Conservation (phyloP, 2,329 filamentous ascomycete genomes). For the Paracoccidioides brasiliensis region DNA sequence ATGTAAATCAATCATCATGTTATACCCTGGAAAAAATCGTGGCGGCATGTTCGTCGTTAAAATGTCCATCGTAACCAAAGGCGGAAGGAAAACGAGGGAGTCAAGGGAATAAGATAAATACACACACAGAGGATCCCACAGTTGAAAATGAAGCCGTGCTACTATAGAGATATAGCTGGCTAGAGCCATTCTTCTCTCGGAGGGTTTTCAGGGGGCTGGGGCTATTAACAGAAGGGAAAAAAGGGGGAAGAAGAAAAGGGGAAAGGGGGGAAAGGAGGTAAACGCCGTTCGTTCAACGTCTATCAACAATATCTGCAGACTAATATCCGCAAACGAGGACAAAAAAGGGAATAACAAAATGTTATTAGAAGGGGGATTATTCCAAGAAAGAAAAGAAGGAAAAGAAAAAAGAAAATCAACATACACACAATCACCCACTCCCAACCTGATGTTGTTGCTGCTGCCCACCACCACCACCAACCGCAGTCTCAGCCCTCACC, state of each 20-base stretch:
- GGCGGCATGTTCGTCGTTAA: constrained; percentile 3
- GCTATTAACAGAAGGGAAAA: background rate
- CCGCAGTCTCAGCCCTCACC: constrained; percentile 19
- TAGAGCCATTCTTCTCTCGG: no score
- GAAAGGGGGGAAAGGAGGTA: no score
- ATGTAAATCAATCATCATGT: constrained; percentile 2
- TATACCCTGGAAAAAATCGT: background rate
- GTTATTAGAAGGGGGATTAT: background rate
- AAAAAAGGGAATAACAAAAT: background rate
- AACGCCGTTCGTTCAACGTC: background rate
- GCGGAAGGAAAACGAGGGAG: background rate
- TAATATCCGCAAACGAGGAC: no score
- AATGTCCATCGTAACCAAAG: background rate
- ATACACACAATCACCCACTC: no score
- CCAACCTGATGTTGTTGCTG: no score
- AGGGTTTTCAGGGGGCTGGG: background rate
- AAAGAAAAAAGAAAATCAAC: background rate
- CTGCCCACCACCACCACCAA: no score
- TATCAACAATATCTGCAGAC: background rate
- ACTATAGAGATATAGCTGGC: background rate
- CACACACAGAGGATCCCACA: background rate
- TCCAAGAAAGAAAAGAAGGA: background rate
- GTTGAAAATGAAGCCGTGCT: background rate
- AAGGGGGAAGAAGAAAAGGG: background rate
- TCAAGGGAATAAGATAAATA: background rate